Evolutionary conservation across 2,329 filamentous ascomycete genomes (phyloP).

Genomic region (Arthrobotrys pseudoclavata): DNA sequence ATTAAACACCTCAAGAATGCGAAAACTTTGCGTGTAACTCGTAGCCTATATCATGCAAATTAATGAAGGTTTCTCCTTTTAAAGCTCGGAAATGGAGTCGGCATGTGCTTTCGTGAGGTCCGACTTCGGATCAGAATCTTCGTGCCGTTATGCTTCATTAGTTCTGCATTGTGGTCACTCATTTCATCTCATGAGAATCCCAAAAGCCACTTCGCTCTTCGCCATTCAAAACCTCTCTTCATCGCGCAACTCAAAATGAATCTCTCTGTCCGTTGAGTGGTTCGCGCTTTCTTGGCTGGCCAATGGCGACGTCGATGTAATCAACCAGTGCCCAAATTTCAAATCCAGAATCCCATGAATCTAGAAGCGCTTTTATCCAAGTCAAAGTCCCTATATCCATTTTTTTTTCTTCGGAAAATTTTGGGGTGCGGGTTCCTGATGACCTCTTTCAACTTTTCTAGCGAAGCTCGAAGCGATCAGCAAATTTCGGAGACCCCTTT

Average conservation of each 20-base stretch:
- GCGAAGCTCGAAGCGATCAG: constrained; percentile 11
- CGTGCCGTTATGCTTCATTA: background rate
- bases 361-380: background rate
- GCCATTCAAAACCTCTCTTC: constrained; percentile 12
- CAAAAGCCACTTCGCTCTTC: constrained; percentile 23
- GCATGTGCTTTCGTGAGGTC: background rate
- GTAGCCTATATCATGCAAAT: constrained; percentile 7
- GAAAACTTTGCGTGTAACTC: constrained; percentile 1
- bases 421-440: background rate
- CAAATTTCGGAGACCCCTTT: constrained; percentile 7
- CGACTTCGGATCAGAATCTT: background rate
- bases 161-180: background rate
- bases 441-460: constrained; percentile 2
- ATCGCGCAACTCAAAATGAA: constrained; percentile 17
- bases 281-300: constrained; percentile 18
- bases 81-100: constrained; percentile 1
- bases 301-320: background rate
- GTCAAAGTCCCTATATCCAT: background rate
- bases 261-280: background rate
- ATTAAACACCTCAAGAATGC: constrained; percentile 5
- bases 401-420: background rate
- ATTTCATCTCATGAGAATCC: constrained; percentile 7
- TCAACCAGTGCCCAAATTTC: background rate
- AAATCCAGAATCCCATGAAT: constrained; percentile 6
- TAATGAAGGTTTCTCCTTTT: background rate